A percentile compares a stretch with the other conserved stretches of the same genome.
Conservation (phyloP, 2,329 filamentous ascomycete species). For the Macroventuria anomochaeta region DNA sequence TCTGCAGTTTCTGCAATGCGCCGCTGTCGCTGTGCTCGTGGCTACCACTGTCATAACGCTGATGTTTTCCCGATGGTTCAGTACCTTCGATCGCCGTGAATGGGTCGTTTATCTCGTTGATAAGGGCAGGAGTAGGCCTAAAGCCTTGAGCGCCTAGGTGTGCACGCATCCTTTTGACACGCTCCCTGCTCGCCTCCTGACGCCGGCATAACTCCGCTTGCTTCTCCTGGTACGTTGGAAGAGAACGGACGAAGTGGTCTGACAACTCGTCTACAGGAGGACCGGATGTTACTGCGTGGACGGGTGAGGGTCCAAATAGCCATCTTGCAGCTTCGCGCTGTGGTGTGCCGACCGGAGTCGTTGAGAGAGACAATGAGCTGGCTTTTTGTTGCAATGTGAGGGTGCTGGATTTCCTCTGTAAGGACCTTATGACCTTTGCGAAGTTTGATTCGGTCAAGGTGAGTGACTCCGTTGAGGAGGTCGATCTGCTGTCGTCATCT, state of each 20-base stretch:
- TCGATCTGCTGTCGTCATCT: background rate
- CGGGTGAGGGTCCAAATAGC: background rate
- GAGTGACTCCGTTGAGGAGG: background rate
- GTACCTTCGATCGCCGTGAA: too few relatives aligned
- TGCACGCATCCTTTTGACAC: background rate
- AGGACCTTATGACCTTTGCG: background rate
- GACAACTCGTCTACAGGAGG: background rate
- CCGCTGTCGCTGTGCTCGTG: background rate
- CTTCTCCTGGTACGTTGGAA: background rate
- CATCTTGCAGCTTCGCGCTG: background rate
- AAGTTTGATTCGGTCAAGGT: background rate
- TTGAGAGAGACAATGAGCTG: background rate
- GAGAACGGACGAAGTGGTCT: background rate
- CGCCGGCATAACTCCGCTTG: background rate
- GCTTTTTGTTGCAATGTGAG: background rate
- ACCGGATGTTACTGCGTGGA: background rate
- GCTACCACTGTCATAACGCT: constrained; percentile 3
- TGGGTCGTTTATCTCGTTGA: too few relatives aligned
- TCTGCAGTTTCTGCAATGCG: background rate
- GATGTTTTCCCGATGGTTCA: too few relatives aligned
- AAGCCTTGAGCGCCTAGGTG: background rate
- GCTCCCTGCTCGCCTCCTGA: background rate
- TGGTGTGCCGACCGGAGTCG: background rate
- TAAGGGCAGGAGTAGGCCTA: too few relatives aligned
- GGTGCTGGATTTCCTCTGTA: background rate